Conservation (phyloP, 495 filamentous ascomycete genomes). For the Penicillium chermesinum region DNA sequence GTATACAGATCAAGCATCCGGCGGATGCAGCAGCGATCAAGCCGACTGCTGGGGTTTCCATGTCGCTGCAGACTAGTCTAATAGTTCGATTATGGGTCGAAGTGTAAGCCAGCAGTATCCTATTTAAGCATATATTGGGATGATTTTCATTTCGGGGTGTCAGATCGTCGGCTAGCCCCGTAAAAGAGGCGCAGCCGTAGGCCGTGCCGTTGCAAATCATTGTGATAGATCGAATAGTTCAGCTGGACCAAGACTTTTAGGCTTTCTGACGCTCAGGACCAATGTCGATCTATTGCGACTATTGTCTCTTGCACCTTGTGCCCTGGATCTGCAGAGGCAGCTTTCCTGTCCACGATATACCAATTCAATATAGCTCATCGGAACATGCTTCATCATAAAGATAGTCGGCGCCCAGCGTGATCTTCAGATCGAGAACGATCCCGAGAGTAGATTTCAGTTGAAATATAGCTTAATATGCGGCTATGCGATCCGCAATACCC, state of each 20-base stretch:
- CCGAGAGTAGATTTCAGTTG: too few species aligned
- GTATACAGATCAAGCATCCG: background rate
- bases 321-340: too few species aligned
- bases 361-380: too few species aligned
- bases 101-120: background rate
- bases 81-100: background rate
- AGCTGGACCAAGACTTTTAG: background rate
- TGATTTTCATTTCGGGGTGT: slow-evolving; percentile 7
- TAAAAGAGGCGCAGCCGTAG: slow-evolving; percentile 2
- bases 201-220: slow-evolving; percentile 22
- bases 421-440: too few species aligned
- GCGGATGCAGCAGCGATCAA: background rate
- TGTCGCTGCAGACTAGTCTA: background rate
- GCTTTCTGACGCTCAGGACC: background rate
- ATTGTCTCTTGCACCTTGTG: too few species aligned
- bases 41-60: background rate
- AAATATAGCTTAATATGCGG: too few species aligned
- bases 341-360: too few species aligned
- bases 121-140: slow-evolving; percentile 2
- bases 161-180: slow-evolving; percentile 6
- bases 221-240: slow-evolving; percentile 20
- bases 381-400: too few species aligned
- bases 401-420: too few species aligned
- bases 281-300: too few species aligned
- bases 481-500: slow-evolving; percentile 62